Conservation (phyloP, 306 rosid species). For the Nissolia schottii region DNA sequence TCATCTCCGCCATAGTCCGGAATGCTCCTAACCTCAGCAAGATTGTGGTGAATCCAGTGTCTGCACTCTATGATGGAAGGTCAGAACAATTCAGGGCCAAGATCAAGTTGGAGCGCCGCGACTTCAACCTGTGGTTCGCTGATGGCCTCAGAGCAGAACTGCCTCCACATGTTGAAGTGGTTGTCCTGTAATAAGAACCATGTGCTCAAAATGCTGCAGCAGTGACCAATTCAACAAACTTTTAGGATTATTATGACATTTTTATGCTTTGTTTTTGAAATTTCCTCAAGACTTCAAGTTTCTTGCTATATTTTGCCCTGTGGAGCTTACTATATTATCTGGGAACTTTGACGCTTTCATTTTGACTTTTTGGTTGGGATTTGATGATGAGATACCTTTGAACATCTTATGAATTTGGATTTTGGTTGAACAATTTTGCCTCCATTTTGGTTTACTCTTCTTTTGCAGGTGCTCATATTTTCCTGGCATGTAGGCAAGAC, state of each 20-base stretch:
- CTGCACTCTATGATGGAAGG: background rate
- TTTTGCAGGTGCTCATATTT: background rate
- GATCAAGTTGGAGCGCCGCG: background rate
- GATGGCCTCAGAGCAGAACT: background rate
- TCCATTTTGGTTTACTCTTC: background rate
- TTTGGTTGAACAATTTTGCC: background rate
- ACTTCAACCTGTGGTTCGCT: background rate
- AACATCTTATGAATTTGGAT: background rate
- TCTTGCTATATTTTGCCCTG: background rate
- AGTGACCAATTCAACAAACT: too few relatives aligned
- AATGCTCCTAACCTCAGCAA: background rate
- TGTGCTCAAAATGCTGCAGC: too few relatives aligned
- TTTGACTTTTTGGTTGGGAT: background rate
- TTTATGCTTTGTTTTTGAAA: background rate
- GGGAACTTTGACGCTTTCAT: background rate
- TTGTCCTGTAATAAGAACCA: background rate
- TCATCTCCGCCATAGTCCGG: background rate
- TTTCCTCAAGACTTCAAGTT: background rate
- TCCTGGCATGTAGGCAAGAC: background rate
- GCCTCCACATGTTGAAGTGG: background rate
- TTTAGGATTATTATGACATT: background rate
- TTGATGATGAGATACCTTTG: background rate
- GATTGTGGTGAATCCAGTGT: background rate
- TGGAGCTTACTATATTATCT: background rate
- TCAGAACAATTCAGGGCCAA: background rate